Evolutionary conservation across 169 alveolate species (phyloP), one percentile per base, ranked within the genome.

Genomic region (Plasmodium coatneyi): DNA sequence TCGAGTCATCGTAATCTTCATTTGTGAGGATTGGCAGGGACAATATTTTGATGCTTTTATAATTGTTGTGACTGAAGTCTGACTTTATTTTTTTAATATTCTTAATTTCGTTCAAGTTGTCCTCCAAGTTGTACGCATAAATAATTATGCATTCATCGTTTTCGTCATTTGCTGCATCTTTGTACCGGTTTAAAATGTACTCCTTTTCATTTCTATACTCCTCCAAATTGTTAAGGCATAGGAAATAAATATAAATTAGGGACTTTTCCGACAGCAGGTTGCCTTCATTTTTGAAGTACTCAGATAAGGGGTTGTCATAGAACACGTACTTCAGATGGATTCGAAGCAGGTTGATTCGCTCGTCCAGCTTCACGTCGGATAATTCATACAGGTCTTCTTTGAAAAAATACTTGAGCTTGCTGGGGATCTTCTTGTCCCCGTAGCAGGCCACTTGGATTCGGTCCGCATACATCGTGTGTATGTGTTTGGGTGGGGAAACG

Each of bases 61-160:
- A 79, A 66, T 80, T 89, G 52, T 89, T 89, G 66, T 79, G 72
- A 89, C 90, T 89, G 34, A 89, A 78, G 22, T 89, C 94, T 3
- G 94, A 28, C 43, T 89, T 89, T 0, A 84, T 72, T 80, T 89
- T 89, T 89, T 89, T 89, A 9, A 89, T 89, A 56, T 89, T 89
- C 49, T 89, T 89, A 7, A 89, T 79, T 79, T 89, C 94, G 72
- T 89, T 89, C 14, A 89, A 2, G 46, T 89, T 89, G 32, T 89
- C 94, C 12, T 54, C 81, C 52, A 89, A 60, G 19, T 89, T 89
- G 71, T 89, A 89, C 16, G 82, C 81, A 66, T 78, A 89, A 22
- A 89, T 66, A 79, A 89, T 79, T 54, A 89, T 78, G 52, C 76
- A 89, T 56, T 89, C 94, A 0, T 89, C 94, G 54, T 78, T 34